phyloP scores from a whole-genome alignment of 768 basidiomycete species.

The Boletus coccyginus region DNA sequence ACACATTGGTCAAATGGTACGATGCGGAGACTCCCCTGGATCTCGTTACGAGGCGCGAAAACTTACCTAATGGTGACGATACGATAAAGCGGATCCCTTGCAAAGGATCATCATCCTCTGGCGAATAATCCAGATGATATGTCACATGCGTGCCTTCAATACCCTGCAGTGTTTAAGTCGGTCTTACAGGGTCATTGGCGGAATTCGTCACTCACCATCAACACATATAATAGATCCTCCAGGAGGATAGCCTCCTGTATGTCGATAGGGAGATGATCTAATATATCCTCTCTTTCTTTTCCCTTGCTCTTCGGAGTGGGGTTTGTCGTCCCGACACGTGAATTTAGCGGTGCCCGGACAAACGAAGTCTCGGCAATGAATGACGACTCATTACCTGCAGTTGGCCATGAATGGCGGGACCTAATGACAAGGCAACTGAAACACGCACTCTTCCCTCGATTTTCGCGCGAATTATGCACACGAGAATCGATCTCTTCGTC shows the following conservation, averaged over 20 bases:
- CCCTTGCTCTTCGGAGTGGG: conserved; percentile 57
- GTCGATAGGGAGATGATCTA: conserved; percentile 75
- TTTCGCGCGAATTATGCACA: conserved; percentile 41
- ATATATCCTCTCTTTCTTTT: conserved; percentile 60
- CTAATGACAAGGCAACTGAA: neutral
- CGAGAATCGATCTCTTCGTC: conserved; percentile 47
- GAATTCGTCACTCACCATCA: conserved; percentile 65
- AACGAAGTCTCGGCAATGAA: conserved; percentile 89
- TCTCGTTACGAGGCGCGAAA: neutral
- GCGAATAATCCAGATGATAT: conserved; percentile 76
- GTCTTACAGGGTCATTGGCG: conserved; percentile 3
- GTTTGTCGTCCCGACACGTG: conserved; percentile 60
- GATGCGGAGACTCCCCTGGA: neutral
- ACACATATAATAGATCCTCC: conserved; percentile 89
- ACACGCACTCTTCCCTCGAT: conserved; percentile 36
- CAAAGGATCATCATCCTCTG: conserved; percentile 79
- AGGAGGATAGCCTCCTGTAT: conserved; percentile 94
- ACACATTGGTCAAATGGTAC: neutral
- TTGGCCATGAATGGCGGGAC: neutral
- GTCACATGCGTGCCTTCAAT: conserved; percentile 89
- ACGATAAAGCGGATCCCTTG: conserved; percentile 79
- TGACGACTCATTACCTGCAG: conserved; percentile 60
- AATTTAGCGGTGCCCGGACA: conserved; percentile 85
- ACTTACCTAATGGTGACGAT: conserved; percentile 70
- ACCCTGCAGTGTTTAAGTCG: conserved; percentile 54